These are phyloP conservation scores for Macrolepiota albuminosa DNA, from an alignment of 768 basidiomycete genomes.

Conservation along the genomic window DNA sequence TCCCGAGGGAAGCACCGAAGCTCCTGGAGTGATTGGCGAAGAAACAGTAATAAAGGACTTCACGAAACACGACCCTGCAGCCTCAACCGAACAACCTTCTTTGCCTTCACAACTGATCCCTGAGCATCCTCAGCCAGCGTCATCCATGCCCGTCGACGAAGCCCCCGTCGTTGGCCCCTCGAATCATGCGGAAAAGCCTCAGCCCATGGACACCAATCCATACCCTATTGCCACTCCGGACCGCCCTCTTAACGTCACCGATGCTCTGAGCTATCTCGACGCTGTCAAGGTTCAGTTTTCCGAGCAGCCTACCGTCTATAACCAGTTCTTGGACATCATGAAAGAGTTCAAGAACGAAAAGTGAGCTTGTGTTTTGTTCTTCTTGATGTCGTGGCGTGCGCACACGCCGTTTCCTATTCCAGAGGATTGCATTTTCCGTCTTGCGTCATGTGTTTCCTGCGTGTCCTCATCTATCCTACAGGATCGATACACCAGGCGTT, in stretches of 20 bases:
- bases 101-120: slow-evolving; percentile 8
- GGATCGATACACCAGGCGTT: slow-evolving; percentile 97
- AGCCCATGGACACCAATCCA: slow-evolving; percentile 26
- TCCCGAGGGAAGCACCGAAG: slow-evolving; percentile 10
- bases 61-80: slow-evolving; percentile 3
- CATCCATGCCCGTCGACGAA: slow-evolving; percentile 15
- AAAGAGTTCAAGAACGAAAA: slow-evolving; percentile 97
- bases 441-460: neutral
- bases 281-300: slow-evolving; percentile 89
- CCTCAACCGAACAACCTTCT: slow-evolving; percentile 10
- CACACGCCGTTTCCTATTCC: neutral
- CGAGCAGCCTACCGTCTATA: slow-evolving; percentile 93
- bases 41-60: slow-evolving; percentile 5
- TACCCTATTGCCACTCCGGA: slow-evolving; percentile 27
- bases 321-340: slow-evolving; percentile 94
- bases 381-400: neutral
- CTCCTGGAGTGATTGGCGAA: slow-evolving; percentile 11
- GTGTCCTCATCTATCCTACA: slow-evolving; percentile 23
- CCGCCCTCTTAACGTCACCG: slow-evolving; percentile 89
- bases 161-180: slow-evolving; percentile 9
- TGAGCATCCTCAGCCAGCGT: slow-evolving; percentile 3
- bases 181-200: neutral
- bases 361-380: slow-evolving; percentile 39
- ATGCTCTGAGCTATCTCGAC: slow-evolving; percentile 89
- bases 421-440: neutral